A percentile compares a stretch with the other conserved stretches of the same genome.
These are phyloP conservation scores for Dendrobium officinale DNA, from an alignment of 106 monocot species.

Conservation along the genomic window DNA sequence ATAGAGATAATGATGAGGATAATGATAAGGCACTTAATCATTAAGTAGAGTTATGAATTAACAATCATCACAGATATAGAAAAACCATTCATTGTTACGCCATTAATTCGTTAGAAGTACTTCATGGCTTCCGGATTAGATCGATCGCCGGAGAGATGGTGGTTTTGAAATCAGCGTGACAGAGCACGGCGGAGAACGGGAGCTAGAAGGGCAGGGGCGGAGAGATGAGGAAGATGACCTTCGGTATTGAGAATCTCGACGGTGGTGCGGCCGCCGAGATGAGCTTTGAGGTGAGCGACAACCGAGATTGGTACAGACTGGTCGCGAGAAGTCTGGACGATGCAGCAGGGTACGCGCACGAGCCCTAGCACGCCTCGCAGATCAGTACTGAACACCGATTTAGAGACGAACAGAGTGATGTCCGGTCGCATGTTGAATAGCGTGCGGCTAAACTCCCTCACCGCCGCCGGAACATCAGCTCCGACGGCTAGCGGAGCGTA, in stretches of 20 bases:
- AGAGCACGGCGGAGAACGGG: slow-evolving; percentile 72
- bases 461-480: slow-evolving; percentile 86
- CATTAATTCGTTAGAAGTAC: not conserved
- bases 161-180: slow-evolving; percentile 17
- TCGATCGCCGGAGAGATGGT: not conserved
- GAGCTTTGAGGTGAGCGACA: slow-evolving; percentile 53
- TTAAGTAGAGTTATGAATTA: not conserved
- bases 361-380: slow-evolving; percentile 62
- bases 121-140: not conserved
- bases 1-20: not conserved
- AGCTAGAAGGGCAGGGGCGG: slow-evolving; percentile 60
- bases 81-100: not conserved
- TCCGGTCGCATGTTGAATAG: slow-evolving; percentile 99
- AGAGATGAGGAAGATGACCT: slow-evolving; percentile 98
- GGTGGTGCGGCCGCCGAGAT: slow-evolving; percentile 70
- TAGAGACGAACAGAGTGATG: slow-evolving; percentile 80
- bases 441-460: slow-evolving; percentile 93
- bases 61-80: not conserved
- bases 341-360: slow-evolving; percentile 71
- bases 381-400: slow-evolving; percentile 77
- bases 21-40: not conserved
- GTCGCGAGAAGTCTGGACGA: slow-evolving; percentile 77
- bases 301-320: slow-evolving; percentile 76
- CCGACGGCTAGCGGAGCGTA: slow-evolving; percentile 94
- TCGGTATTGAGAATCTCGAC: slow-evolving; percentile 76